A percentile compares a stretch with the other conserved stretches of the same genome.
These are phyloP conservation scores for Cutaneotrichosporon cutaneum DNA, from an alignment of 1,284 basidiomycete genomes.

Conservation along the genomic window DNA sequence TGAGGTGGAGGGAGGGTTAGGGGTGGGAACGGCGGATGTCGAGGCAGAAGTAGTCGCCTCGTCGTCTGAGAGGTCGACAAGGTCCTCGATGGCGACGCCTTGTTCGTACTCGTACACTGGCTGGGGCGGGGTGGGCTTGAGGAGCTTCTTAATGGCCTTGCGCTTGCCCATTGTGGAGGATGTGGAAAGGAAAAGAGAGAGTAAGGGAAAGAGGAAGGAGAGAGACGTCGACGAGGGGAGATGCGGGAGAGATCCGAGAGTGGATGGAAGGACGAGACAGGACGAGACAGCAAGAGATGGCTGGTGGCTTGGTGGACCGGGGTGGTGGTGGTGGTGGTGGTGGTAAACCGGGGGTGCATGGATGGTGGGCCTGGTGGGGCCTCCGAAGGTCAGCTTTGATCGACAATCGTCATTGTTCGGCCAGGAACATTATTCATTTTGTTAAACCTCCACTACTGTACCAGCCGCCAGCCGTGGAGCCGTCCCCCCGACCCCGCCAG, in stretches of 20 bases:
- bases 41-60: neutral
- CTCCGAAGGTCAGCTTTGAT: too few species aligned
- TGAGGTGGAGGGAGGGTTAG: neutral
- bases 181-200: neutral
- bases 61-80: neutral
- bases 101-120: conserved; percentile 3
- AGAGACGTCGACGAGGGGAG: neutral
- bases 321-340: too few species aligned
- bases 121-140: conserved; percentile 13
- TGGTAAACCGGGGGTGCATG: too few species aligned
- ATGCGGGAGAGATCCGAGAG: neutral
- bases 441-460: too few species aligned
- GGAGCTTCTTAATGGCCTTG: conserved; percentile 49
- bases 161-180: conserved; percentile 33
- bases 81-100: neutral
- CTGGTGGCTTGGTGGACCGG: too few species aligned
- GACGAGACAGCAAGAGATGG: too few species aligned
- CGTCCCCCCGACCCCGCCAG: too few species aligned
- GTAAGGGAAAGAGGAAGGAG: neutral
- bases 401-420: too few species aligned
- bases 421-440: too few species aligned
- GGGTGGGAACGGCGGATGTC: neutral
- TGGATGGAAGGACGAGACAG: too few species aligned
- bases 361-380: too few species aligned
- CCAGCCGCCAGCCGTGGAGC: too few species aligned